Evolutionary conservation across 2,329 filamentous ascomycete genomes (phyloP), one percentile per base, ranked within the genome.

Genomic region (Mycogone perniciosa): DNA sequence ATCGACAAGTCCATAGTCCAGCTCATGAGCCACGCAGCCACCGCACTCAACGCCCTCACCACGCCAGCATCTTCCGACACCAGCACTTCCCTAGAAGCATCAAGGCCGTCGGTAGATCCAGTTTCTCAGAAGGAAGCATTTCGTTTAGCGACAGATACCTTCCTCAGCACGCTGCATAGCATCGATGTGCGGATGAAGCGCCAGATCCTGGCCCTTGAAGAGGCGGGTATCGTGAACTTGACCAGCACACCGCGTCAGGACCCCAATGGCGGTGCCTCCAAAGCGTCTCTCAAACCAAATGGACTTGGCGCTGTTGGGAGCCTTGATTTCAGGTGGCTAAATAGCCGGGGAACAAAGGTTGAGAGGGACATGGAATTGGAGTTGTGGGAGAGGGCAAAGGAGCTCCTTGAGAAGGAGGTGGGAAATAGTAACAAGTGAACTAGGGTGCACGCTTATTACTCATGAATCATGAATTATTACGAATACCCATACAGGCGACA

Each of bases 271-370:
- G 64, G 56, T 1, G 65, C 74, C 4, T 70, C 76, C 27, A 67
- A 66, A 40, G 65, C 69, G 9, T 72, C 73, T 7, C 58, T 81
- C 57, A 71, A 81, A 64, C 75, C 82, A 37, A 71, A 80, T 41
- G 80, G 76, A 37, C 69, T 74, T 51, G 80, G 75, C 26, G 75
- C 74, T 59, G 77, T 82, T 33, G 80, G 79, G 7, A 72, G 71
- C 30, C 74, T 96, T 48, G 91, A 96, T 64, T 85, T 95, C 10
- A 91, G 91, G 31, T 92, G 88, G 81, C 70, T 97, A 60, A 97
- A 96, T 64, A 91, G 88, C 61, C 80, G 89, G 51, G 89, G 88
- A 54, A 86, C 88, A 56, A 85, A 85, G 56, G 87, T 95, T 26
- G 88, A 88, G 51, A 81, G 84, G 60, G 86, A 89, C 56, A 93